phyloP scores from a whole-genome alignment of 1,284 basidiomycete species.

The Ustilago lituana region DNA sequence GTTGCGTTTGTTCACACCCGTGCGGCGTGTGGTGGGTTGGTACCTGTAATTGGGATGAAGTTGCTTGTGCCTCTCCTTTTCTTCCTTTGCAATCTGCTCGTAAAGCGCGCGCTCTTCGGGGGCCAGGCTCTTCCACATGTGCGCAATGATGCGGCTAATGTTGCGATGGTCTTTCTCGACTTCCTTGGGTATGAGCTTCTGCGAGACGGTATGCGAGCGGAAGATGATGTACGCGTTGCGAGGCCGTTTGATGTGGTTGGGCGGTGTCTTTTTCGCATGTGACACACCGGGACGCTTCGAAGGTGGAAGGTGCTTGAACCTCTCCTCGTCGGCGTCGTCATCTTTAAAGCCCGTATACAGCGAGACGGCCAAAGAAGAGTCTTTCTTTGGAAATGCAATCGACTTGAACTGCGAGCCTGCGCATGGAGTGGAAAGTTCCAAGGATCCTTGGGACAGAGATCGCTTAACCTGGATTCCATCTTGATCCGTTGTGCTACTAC shows the following conservation, averaged over 20 bases:
- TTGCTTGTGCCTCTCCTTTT: constrained; percentile 55
- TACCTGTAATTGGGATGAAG: constrained; percentile 62
- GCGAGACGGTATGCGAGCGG: constrained; percentile 84
- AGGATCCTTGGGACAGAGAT: constrained; percentile 12
- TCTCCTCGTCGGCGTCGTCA: constrained; percentile 2
- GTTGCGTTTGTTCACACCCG: constrained; percentile 36
- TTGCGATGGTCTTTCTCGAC: constrained; percentile 85
- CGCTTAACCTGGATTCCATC: constrained; percentile 6
- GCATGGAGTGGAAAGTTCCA: background rate
- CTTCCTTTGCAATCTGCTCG: constrained; percentile 51
- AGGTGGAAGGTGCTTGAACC: constrained; percentile 12
- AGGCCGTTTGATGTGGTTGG: constrained; percentile 83
- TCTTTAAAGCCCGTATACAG: constrained; percentile 7
- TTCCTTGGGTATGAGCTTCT: constrained; percentile 78
- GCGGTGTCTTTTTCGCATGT: constrained; percentile 53
- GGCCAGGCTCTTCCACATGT: constrained; percentile 63
- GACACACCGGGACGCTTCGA: constrained; percentile 45
- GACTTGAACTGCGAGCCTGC: constrained; percentile 10
- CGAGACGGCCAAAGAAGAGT: constrained; percentile 1
- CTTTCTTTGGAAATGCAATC: constrained; percentile 22
- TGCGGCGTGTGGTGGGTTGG: constrained; percentile 47
- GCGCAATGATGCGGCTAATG: constrained; percentile 70
- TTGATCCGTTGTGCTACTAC: background rate
- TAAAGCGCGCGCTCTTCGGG: constrained; percentile 53
- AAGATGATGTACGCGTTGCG: constrained; percentile 96